phyloP scores from a whole-genome alignment of 306 rosid species.

The Luffa aegyptiaca region DNA sequence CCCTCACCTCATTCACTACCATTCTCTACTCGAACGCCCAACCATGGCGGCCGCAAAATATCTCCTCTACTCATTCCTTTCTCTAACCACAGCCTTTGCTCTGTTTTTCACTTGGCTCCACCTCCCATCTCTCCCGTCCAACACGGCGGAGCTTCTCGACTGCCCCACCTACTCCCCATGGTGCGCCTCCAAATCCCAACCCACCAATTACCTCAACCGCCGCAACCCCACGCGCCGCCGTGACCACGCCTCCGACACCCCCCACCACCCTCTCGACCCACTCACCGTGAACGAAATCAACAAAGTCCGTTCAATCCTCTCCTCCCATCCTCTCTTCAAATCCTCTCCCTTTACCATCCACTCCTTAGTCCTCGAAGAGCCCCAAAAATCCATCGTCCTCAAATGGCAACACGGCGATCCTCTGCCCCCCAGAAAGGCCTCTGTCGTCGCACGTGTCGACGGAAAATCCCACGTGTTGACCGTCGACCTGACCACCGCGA shows the following conservation, averaged over 20 bases:
- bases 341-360: conserved; percentile 30
- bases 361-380: conserved; percentile 57
- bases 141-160: conserved; percentile 26
- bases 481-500: conserved; percentile 30
- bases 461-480: conserved; percentile 31
- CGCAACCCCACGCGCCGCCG: conserved; percentile 17
- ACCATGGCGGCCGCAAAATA: conserved; percentile 42
- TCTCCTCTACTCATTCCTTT: conserved; percentile 29
- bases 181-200: conserved; percentile 46
- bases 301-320: conserved; percentile 32
- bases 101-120: conserved; percentile 41
- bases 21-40: not conserved
- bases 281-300: conserved; percentile 57
- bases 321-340: conserved; percentile 35
- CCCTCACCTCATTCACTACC: too few species aligned
- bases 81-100: conserved; percentile 16
- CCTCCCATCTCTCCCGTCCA: conserved; percentile 23
- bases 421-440: conserved; percentile 42
- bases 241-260: conserved; percentile 28
- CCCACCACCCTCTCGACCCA: conserved; percentile 87
- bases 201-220: conserved; percentile 6
- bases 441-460: conserved; percentile 33
- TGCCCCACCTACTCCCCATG: conserved; percentile 41
- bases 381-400: conserved; percentile 42
- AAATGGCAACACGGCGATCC: conserved; percentile 44